These are phyloP conservation scores for Russula ochroleuca DNA, from an alignment of 768 basidiomycete species.

Conservation along the genomic window DNA sequence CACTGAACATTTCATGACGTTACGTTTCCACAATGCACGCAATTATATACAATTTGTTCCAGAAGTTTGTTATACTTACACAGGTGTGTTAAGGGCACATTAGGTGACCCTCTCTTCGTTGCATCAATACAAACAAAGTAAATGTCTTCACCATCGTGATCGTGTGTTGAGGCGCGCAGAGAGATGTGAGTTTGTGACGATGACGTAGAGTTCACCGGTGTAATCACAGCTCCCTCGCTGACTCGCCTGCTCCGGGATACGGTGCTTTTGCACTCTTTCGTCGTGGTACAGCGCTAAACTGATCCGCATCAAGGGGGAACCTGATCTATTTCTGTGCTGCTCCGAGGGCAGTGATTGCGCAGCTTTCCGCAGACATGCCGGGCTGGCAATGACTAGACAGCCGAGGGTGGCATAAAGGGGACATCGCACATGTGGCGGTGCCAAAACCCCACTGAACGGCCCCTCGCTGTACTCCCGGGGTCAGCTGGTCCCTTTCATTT, in stretches of 20 bases:
- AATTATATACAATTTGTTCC: not conserved
- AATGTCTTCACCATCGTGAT: not conserved
- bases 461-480: not conserved
- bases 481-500: not conserved
- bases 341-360: slow-evolving; percentile 1
- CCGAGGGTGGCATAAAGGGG: not conserved
- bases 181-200: not conserved
- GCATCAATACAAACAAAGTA: slow-evolving; percentile 3
- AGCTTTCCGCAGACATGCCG: not conserved
- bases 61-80: slow-evolving; percentile 11
- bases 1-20: slow-evolving; percentile 14
- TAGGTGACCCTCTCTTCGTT: not conserved
- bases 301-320: not conserved
- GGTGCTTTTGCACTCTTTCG: not conserved
- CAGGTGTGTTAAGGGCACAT: slow-evolving; percentile 12
- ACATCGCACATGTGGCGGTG: slow-evolving; percentile 13
- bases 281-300: not conserved
- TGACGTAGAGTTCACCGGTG: not conserved
- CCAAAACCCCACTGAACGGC: not conserved
- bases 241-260: not conserved
- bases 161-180: not conserved
- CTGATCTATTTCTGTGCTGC: not conserved
- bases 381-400: not conserved
- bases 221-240: not conserved
- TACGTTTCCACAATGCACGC: slow-evolving; percentile 4